Evolutionary conservation across 1,284 basidiomycete genomes (phyloP).

Genomic region (Sutorius eximius): DNA sequence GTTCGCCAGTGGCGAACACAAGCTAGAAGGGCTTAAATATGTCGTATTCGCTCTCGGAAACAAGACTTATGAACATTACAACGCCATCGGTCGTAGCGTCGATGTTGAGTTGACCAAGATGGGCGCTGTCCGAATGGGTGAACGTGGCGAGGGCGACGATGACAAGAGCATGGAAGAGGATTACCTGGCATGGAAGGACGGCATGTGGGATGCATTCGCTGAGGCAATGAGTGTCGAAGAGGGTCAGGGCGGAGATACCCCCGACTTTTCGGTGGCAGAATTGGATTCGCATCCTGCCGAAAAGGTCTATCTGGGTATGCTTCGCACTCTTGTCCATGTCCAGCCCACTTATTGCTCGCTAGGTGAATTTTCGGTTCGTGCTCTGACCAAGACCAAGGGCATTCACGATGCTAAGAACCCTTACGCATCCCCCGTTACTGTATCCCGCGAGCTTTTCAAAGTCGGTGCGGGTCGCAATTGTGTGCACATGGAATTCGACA

Average conservation of each 20-base stretch:
- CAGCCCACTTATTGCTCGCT: constrained; percentile 2
- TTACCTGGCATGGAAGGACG: constrained; percentile 99
- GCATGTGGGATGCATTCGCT: constrained; percentile 91
- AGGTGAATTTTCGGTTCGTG: constrained; percentile 89
- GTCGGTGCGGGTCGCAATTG: constrained; percentile 83
- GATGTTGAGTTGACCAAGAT: constrained; percentile 76
- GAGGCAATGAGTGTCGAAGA: constrained; percentile 86
- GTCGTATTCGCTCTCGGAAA: constrained; percentile 96
- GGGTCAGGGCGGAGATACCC: constrained; percentile 92
- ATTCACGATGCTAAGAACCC: constrained; percentile 98
- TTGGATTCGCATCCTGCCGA: constrained; percentile 69
- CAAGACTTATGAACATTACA: constrained; percentile 95
- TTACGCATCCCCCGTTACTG: constrained; percentile 80
- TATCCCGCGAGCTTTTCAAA: constrained; percentile 84
- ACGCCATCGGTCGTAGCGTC: constrained; percentile 81
- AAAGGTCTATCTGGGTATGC: constrained; percentile 87
- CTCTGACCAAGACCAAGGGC: constrained; percentile 86
- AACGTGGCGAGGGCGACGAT: constrained; percentile 95
- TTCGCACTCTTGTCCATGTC: background rate
- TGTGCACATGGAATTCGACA: constrained; percentile 93
- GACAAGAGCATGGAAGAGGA: constrained; percentile 99
- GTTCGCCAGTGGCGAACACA: constrained; percentile 79
- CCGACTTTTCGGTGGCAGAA: constrained; percentile 92
- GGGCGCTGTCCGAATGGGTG: constrained; percentile 86
- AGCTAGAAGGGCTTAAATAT: constrained; percentile 87